A percentile compares a stretch with the other conserved stretches of the same genome.
Conservation (phyloP, 805 yeast species). For the Huiozyma sinensis region DNA sequence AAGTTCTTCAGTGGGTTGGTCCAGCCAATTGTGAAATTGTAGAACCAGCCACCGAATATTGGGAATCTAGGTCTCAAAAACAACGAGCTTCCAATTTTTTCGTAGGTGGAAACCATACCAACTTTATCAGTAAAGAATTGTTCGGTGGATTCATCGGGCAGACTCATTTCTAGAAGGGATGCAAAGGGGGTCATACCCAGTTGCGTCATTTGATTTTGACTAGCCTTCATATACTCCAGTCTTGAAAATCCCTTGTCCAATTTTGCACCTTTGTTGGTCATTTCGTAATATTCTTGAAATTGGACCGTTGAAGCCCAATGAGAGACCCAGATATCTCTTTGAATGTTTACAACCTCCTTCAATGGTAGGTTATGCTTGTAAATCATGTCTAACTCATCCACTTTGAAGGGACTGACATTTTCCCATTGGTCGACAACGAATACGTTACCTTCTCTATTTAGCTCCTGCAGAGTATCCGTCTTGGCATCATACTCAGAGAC, state of each 20-base stretch:
- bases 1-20: conserved; percentile 45
- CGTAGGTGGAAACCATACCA: conserved; percentile 83
- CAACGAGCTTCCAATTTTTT: conserved; percentile 30
- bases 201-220: not conserved
- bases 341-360: conserved; percentile 45
- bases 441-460: conserved; percentile 11
- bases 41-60: conserved; percentile 92
- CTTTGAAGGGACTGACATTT: too few species aligned
- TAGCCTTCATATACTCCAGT: conserved; percentile 49
- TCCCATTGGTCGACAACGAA: conserved; percentile 9
- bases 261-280: conserved; percentile 65
- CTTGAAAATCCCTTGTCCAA: conserved; percentile 68
- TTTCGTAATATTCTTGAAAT: conserved; percentile 78
- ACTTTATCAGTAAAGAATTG: conserved; percentile 80
- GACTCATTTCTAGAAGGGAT: conserved; percentile 1
- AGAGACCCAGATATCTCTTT: conserved; percentile 80
- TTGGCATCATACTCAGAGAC: conserved; percentile 12
- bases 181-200: not conserved
- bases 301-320: conserved; percentile 66
- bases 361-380: conserved; percentile 61
- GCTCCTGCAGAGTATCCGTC: not conserved
- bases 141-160: conserved; percentile 41
- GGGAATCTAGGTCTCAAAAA: conserved; percentile 82
- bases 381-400: conserved; percentile 30
- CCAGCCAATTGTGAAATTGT: conserved; percentile 96